Conservation (phyloP, 179 eudicot genomes). For the Gypsophila paniculata region DNA sequence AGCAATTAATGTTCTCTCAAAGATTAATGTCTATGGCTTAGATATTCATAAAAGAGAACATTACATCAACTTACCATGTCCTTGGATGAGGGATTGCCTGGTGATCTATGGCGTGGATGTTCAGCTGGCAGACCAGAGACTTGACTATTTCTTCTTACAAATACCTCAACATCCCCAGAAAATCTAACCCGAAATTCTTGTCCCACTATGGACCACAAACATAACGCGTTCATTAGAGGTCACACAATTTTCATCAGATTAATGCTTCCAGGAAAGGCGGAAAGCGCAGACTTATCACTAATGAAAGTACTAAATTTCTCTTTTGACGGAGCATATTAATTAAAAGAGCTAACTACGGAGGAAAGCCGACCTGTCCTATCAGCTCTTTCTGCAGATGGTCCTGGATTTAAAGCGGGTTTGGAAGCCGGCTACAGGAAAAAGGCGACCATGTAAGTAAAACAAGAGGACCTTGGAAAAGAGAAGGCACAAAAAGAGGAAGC, state of each 20-base stretch:
- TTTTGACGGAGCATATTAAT: background rate
- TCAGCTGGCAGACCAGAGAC: conserved; percentile 41
- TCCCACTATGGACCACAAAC: conserved; percentile 33
- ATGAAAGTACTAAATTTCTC: no score
- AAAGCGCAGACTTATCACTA: no score
- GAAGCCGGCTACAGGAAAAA: conserved; percentile 34
- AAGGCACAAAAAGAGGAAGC: background rate
- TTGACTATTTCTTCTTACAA: conserved; percentile 49
- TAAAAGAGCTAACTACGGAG: background rate
- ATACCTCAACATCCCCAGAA: conserved; percentile 52
- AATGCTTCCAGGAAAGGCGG: no score
- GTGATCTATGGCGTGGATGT: conserved; percentile 45
- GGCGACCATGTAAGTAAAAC: conserved; percentile 1
- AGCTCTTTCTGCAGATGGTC: conserved; percentile 46
- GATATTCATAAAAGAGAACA: background rate
- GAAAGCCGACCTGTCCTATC: conserved; percentile 38
- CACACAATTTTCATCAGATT: background rate
- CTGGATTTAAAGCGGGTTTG: conserved; percentile 40
- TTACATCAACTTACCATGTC: conserved; percentile 38
- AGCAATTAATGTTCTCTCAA: no score
- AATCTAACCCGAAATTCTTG: conserved; percentile 51
- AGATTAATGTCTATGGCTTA: no score
- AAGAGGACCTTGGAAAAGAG: background rate
- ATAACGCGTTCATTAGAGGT: background rate
- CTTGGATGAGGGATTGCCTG: conserved; percentile 49